These are phyloP conservation scores for Tulasnella sp. DNA, from an alignment of 768 basidiomycete species.

Conservation along the genomic window DNA sequence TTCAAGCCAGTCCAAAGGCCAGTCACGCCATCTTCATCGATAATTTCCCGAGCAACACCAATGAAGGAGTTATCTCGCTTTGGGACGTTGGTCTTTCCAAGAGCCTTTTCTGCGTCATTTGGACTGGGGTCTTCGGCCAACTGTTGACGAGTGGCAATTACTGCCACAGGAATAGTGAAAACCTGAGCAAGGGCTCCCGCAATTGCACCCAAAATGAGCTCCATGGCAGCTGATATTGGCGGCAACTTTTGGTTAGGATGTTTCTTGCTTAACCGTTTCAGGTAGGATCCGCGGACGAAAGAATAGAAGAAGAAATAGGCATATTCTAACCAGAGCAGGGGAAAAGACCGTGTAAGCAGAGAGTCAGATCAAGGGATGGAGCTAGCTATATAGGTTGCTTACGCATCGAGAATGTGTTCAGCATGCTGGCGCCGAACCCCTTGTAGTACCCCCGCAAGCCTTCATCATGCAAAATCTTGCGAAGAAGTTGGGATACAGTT, in stretches of 20 bases:
- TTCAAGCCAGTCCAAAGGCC: constrained; percentile 92
- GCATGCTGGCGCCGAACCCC: constrained; percentile 94
- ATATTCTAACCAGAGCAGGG: constrained; percentile 59
- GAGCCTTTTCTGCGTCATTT: constrained; percentile 29
- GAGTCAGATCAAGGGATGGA: background rate
- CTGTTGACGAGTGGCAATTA: constrained; percentile 97
- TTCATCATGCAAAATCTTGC: constrained; percentile 71
- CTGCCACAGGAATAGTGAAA: constrained; percentile 96
- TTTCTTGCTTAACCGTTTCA: constrained; percentile 60
- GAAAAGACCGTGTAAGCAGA: constrained; percentile 19
- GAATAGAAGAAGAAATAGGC: constrained; percentile 99
- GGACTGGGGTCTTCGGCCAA: constrained; percentile 50
- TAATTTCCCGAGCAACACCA: constrained; percentile 76
- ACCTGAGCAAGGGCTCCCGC: constrained; percentile 95
- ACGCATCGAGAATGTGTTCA: constrained; percentile 98
- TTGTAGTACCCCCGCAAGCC: constrained; percentile 81
- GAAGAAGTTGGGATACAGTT: constrained; percentile 61
- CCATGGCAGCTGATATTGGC: constrained; percentile 67
- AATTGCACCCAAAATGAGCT: constrained; percentile 82
- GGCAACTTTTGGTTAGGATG: constrained; percentile 54
- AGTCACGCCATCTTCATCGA: constrained; percentile 79
- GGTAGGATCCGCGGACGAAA: constrained; percentile 77
- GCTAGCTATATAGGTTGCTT: constrained; percentile 40
- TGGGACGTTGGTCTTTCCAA: constrained; percentile 2
- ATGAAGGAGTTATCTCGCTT: constrained; percentile 65